A percentile compares a stretch with the other conserved stretches of the same genome.
phyloP scores from a whole-genome alignment of 2,329 filamentous ascomycete genomes.

The Phialemonium atrogriseum region DNA sequence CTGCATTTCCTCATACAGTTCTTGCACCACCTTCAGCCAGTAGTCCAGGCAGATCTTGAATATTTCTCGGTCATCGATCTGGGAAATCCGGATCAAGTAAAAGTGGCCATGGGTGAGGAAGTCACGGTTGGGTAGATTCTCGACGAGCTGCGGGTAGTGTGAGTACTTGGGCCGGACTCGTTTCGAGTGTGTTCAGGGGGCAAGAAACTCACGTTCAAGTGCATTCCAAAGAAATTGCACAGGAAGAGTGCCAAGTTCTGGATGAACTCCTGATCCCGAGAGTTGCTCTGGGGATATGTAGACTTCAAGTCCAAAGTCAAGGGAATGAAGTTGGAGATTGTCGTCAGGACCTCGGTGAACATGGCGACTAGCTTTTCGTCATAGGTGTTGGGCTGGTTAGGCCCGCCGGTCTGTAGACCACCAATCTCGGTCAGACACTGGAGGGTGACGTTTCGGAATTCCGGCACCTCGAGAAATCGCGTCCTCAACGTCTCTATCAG shows the following conservation, averaged over 20 bases:
- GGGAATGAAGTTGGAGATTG: slow-evolving; percentile 88
- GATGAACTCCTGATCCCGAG: slow-evolving; percentile 92
- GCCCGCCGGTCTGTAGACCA: slow-evolving; percentile 74
- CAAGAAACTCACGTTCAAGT: slow-evolving; percentile 58
- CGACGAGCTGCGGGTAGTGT: slow-evolving; percentile 58
- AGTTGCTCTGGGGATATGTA: slow-evolving; percentile 86
- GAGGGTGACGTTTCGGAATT: slow-evolving; percentile 93
- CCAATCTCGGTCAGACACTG: slow-evolving; percentile 98
- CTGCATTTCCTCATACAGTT: slow-evolving; percentile 99
- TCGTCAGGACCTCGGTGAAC: slow-evolving; percentile 94
- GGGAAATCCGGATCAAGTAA: slow-evolving; percentile 95
- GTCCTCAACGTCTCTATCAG: slow-evolving; percentile 92
- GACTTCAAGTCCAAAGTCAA: slow-evolving; percentile 81
- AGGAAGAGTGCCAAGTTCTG: slow-evolving; percentile 94
- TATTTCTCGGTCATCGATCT: slow-evolving; percentile 97
- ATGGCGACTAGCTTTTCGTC: slow-evolving; percentile 95
- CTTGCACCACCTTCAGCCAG: slow-evolving; percentile 97
- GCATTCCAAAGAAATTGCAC: slow-evolving; percentile 93
- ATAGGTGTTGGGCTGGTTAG: slow-evolving; percentile 61
- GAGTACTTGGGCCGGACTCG: slow-evolving; percentile 11
- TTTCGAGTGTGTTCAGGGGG: slow-evolving; percentile 6
- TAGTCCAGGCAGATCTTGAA: slow-evolving; percentile 99
- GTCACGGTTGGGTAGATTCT: slow-evolving; percentile 90
- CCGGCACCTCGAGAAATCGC: slow-evolving; percentile 84
- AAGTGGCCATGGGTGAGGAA: slow-evolving; percentile 95